Conservation (phyloP, 768 basidiomycete genomes). For the Auricularia heimuer region DNA sequence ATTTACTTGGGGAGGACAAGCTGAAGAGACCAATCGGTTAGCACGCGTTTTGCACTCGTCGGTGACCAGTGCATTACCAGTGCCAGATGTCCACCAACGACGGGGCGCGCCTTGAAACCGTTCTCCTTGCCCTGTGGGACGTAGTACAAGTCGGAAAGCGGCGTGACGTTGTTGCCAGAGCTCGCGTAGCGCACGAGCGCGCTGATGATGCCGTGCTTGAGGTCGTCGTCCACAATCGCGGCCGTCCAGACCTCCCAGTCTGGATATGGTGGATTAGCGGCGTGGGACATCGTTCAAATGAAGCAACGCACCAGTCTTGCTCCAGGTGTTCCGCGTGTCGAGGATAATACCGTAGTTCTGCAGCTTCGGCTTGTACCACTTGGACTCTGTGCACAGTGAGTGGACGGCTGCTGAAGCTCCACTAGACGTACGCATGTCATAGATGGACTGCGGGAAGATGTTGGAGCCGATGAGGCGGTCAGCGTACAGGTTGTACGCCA, state of each 20-base stretch:
- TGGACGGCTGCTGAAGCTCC: background rate
- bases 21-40: no score
- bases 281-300: background rate
- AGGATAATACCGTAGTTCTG: conserved; percentile 37
- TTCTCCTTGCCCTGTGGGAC: background rate
- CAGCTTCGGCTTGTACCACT: conserved; percentile 36
- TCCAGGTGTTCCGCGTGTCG: conserved; percentile 45
- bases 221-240: conserved; percentile 37
- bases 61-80: background rate
- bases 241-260: conserved; percentile 56
- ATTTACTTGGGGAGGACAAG: no score
- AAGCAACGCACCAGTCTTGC: conserved; percentile 36
- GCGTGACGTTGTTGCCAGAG: conserved; percentile 15
- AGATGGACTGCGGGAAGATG: conserved; percentile 41
- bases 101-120: conserved; percentile 5
- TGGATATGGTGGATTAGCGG: conserved; percentile 7
- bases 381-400: conserved; percentile 28
- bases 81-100: conserved; percentile 7
- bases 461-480: conserved; percentile 47
- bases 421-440: conserved; percentile 33
- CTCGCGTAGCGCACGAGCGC: conserved; percentile 37
- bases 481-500: conserved; percentile 54
- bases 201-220: conserved; percentile 31
- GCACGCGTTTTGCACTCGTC: no score
- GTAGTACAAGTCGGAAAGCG: conserved; percentile 5